Evolutionary conservation across 2,329 filamentous ascomycete species (phyloP).

Genomic region (Nothomitra cinnamomea): DNA sequence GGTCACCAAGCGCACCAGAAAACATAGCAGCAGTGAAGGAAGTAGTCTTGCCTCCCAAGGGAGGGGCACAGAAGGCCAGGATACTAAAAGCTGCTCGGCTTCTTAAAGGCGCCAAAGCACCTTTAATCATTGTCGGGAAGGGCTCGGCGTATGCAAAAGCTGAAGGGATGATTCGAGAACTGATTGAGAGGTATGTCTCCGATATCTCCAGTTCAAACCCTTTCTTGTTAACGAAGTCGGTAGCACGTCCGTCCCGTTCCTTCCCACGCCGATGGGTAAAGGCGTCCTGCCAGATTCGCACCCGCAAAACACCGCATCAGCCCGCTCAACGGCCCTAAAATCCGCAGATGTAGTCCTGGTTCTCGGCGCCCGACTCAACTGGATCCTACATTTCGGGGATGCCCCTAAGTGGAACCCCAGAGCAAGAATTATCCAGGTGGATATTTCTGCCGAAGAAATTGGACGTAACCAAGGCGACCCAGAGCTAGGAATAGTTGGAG

Average conservation of each 20-base stretch:
- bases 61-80: constrained; percentile 27
- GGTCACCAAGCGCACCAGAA: constrained; percentile 11
- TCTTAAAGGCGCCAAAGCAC: constrained; percentile 31
- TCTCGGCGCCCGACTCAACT: constrained; percentile 37
- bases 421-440: constrained; percentile 37
- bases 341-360: constrained; percentile 37
- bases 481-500: constrained; percentile 32
- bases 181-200: constrained; percentile 23
- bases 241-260: constrained; percentile 32
- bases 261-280: constrained; percentile 43
- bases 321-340: constrained; percentile 35
- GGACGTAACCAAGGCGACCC: constrained; percentile 33
- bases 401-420: constrained; percentile 34
- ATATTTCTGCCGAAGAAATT: constrained; percentile 35
- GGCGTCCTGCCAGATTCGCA: constrained; percentile 38
- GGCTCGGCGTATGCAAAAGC: constrained; percentile 36
- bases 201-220: not conserved
- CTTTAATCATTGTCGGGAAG: constrained; percentile 37
- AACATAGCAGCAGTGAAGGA: constrained; percentile 11
- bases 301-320: constrained; percentile 33
- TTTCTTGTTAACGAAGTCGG: not conserved
- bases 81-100: constrained; percentile 26
- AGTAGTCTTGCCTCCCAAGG: constrained; percentile 24
- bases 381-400: constrained; percentile 40
- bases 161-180: constrained; percentile 26